A percentile compares a stretch with the other conserved stretches of the same genome.
Conservation (phyloP, 2,329 filamentous ascomycete species). For the Cadophora luteo-olivacea region DNA sequence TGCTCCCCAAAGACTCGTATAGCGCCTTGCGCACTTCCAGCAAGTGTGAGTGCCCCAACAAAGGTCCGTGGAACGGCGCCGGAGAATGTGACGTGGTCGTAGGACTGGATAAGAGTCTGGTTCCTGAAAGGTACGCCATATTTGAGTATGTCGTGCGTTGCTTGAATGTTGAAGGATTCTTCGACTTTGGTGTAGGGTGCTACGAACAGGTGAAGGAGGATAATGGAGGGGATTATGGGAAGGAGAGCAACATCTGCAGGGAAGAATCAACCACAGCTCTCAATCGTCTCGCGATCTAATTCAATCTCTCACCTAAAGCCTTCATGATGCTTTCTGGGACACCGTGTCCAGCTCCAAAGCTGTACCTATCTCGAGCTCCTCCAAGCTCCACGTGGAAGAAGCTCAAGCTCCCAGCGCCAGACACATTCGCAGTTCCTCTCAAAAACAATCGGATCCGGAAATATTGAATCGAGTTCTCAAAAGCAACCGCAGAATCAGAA, state of each 20-base stretch:
- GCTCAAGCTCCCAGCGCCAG: constrained; percentile 4
- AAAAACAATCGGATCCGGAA: background rate
- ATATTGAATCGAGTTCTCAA: background rate
- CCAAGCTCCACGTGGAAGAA: constrained; percentile 14
- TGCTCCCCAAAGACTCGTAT: constrained; percentile 61
- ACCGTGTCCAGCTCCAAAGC: constrained; percentile 12
- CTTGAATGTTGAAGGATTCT: constrained; percentile 97
- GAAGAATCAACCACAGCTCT: background rate
- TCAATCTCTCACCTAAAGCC: constrained; percentile 31
- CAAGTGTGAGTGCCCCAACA: constrained; percentile 78
- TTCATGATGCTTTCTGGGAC: constrained; percentile 36
- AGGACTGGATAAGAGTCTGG: constrained; percentile 64
- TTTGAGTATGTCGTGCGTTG: constrained; percentile 84
- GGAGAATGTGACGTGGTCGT: constrained; percentile 91
- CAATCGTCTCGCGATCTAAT: background rate
- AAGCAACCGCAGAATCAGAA: background rate
- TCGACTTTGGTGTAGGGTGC: constrained; percentile 97
- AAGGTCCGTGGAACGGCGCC: constrained; percentile 93
- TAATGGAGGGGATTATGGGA: constrained; percentile 65
- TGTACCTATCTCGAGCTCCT: background rate
- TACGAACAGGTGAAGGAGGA: constrained; percentile 72
- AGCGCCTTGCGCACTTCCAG: constrained; percentile 73
- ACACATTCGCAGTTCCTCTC: constrained; percentile 3
- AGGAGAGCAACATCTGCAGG: constrained; percentile 54
- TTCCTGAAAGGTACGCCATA: constrained; percentile 74